phyloP scores from a whole-genome alignment of 1,284 basidiomycete species.

The Heterobasidion occidentale region DNA sequence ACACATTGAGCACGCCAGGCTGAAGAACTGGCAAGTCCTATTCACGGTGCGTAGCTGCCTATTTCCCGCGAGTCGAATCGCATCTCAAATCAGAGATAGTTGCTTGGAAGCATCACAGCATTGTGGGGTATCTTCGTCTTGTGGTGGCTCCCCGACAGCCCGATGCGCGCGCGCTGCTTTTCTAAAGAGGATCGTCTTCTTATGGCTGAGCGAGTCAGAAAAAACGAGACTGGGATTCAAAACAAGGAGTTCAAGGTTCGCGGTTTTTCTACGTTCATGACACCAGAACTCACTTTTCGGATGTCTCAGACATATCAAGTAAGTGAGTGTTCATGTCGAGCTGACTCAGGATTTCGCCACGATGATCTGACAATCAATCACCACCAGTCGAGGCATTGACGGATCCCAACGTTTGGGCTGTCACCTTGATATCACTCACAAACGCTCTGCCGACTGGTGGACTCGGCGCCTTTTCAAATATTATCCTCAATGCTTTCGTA shows the following conservation, averaged over 20 bases:
- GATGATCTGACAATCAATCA: neutral
- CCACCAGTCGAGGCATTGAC: constrained; percentile 33
- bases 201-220: constrained; percentile 45
- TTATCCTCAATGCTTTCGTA: constrained; percentile 40
- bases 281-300: neutral
- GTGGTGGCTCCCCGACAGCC: constrained; percentile 44
- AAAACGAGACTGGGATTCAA: constrained; percentile 48
- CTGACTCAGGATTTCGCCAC: neutral
- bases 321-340: neutral
- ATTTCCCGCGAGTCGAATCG: neutral
- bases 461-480: constrained; percentile 42
- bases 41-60: constrained; percentile 28
- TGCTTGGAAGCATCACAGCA: constrained; percentile 37
- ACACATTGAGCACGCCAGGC: constrained; percentile 30
- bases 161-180: constrained; percentile 41
- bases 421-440: constrained; percentile 39
- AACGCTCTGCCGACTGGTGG: constrained; percentile 49
- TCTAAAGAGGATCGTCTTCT: constrained; percentile 40
- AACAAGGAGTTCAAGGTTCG: constrained; percentile 43
- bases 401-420: constrained; percentile 40
- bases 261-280: neutral
- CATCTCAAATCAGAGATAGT: constrained; percentile 15
- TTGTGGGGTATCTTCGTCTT: constrained; percentile 41
- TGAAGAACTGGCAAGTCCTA: constrained; percentile 47
- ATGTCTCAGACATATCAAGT: neutral